These are phyloP conservation scores for Fusarium liriodendri DNA, from an alignment of 2,329 filamentous ascomycete species.

Conservation along the genomic window DNA sequence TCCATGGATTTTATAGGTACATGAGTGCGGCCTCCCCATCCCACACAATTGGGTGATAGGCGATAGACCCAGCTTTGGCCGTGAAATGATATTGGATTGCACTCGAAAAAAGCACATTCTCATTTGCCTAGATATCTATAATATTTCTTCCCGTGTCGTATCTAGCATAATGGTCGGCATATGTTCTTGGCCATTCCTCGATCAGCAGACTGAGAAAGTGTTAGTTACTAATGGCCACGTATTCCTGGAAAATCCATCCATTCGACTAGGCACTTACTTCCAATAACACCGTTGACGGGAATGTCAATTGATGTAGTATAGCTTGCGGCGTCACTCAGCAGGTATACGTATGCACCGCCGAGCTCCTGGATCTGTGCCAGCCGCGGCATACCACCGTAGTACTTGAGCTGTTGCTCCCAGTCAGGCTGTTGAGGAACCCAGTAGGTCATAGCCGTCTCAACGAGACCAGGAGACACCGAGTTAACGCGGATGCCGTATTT, in stretches of 20 bases:
- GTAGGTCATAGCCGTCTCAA: conserved; percentile 60
- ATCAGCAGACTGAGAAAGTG: background rate
- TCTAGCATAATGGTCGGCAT: background rate
- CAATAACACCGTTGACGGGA: conserved; percentile 44
- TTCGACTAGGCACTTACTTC: background rate
- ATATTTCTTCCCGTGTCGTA: background rate
- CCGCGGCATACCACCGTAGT: conserved; percentile 67
- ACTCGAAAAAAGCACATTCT: too few relatives aligned
- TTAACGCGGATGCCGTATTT: conserved; percentile 60
- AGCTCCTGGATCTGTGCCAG: conserved; percentile 65
- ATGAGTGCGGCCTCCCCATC: too few relatives aligned
- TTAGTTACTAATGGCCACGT: background rate
- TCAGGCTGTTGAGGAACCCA: conserved; percentile 64
- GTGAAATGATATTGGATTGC: too few relatives aligned
- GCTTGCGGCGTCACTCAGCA: conserved; percentile 62
- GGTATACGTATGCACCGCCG: conserved; percentile 67
- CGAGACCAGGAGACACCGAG: conserved; percentile 57
- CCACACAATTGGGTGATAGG: too few relatives aligned
- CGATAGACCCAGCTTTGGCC: too few relatives aligned
- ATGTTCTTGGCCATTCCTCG: background rate
- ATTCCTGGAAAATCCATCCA: background rate
- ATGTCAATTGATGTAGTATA: conserved; percentile 64
- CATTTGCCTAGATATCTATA: background rate
- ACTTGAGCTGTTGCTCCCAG: conserved; percentile 67
- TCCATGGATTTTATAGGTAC: too few relatives aligned